Conservation (phyloP, 2,329 filamentous ascomycete species). For the Bipolaris oryzae region DNA sequence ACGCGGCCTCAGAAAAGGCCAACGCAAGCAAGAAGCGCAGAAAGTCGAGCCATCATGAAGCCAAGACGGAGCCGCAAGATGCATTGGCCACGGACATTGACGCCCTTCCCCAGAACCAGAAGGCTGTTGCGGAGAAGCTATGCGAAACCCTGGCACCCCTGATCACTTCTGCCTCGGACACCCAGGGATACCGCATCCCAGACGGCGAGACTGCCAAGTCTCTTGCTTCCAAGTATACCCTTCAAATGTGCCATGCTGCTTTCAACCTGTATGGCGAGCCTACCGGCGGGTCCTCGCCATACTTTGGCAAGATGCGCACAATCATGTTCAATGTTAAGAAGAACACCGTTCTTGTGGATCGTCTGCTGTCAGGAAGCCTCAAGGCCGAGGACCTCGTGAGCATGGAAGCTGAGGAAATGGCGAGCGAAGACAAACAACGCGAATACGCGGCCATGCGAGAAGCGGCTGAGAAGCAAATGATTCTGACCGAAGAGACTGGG, state of each 20-base stretch:
- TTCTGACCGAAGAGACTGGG: slow-evolving; percentile 72
- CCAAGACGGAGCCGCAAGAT: slow-evolving; percentile 24
- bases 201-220: slow-evolving; percentile 68
- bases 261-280: slow-evolving; percentile 62
- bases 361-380: slow-evolving; percentile 74
- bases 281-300: slow-evolving; percentile 51
- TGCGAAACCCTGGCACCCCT: slow-evolving; percentile 71
- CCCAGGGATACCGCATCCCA: slow-evolving; percentile 66
- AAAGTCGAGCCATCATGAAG: slow-evolving; percentile 44
- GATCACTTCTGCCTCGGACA: slow-evolving; percentile 70
- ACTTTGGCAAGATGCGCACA: slow-evolving; percentile 71
- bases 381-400: slow-evolving; percentile 77
- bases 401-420: slow-evolving; percentile 91
- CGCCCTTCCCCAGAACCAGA: slow-evolving; percentile 67
- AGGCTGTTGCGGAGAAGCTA: slow-evolving; percentile 71
- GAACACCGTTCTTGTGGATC: slow-evolving; percentile 77
- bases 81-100: slow-evolving; percentile 27
- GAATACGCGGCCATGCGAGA: slow-evolving; percentile 79
- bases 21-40: slow-evolving; percentile 43
- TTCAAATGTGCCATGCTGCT: slow-evolving; percentile 78
- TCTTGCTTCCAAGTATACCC: slow-evolving; percentile 71
- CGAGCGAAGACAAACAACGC: slow-evolving; percentile 83
- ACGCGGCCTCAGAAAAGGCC: slow-evolving; percentile 41
- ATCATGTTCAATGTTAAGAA: slow-evolving; percentile 87
- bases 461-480: slow-evolving; percentile 80